A percentile compares a stretch with the other conserved stretches of the same genome.
Conservation (phyloP, 1,139 yeast species). For the Blastobotrys capitulatus region DNA sequence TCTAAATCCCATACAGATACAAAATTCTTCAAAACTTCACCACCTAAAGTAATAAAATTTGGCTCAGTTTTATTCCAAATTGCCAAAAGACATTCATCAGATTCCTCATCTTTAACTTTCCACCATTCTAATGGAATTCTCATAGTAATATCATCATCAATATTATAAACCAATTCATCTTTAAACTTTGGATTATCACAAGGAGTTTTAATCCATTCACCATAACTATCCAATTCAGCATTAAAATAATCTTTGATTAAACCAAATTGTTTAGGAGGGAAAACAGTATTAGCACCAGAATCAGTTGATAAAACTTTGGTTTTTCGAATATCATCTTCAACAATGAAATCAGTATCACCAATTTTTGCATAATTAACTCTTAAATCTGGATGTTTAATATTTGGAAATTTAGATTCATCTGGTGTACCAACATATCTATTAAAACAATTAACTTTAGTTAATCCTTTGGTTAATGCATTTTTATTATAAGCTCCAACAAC, state of each 20-base stretch:
- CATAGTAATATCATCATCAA: neutral
- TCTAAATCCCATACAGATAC: neutral
- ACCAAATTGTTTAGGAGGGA: neutral
- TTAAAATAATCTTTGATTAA: neutral
- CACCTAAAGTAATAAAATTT: neutral
- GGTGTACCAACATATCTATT: neutral
- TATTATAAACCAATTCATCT: neutral
- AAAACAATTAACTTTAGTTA: neutral
- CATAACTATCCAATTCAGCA: neutral
- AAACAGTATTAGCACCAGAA: neutral
- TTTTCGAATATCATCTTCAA: neutral
- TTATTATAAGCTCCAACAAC: constrained; percentile 7
- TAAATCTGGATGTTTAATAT: neutral
- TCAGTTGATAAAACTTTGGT: neutral
- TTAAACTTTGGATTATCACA: neutral
- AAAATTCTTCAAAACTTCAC: neutral
- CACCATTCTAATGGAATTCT: neutral
- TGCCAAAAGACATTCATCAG: neutral
- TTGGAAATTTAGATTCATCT: neutral
- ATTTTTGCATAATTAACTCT: neutral
- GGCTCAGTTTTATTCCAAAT: neutral
- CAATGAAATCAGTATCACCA: too few relatives aligned
- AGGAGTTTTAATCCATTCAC: neutral
- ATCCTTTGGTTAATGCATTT: neutral
- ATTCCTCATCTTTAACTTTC: neutral